Evolutionary conservation across 306 rosid species (phyloP).

Genomic region (Nissolia schottii): DNA sequence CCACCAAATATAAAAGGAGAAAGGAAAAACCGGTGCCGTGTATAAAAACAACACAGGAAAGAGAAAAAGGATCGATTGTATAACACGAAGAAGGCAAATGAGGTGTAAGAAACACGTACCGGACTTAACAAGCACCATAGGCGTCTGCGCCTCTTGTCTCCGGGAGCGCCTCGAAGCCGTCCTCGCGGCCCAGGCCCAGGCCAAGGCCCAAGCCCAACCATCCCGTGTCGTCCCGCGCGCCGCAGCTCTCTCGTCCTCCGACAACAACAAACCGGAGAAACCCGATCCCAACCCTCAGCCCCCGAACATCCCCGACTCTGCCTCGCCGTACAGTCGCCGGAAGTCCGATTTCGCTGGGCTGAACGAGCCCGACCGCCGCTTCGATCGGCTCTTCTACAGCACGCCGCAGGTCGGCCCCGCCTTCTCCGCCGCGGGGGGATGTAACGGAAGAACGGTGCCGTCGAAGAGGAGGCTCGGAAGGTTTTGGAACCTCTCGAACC

Average conservation of each 20-base stretch:
- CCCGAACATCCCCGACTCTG: conserved; percentile 61
- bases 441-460: conserved; percentile 1
- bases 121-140: conserved; percentile 65
- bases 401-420: conserved; percentile 62
- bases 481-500: conserved; percentile 42
- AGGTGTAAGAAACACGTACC: conserved; percentile 73
- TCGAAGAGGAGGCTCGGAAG: conserved; percentile 36
- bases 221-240: conserved; percentile 28
- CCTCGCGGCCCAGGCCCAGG: conserved; percentile 53
- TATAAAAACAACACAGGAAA: background rate
- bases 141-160: conserved; percentile 89
- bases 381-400: conserved; percentile 40
- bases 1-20: background rate
- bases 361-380: conserved; percentile 22
- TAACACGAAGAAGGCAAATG: conserved; percentile 27
- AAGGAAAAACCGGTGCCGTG: conserved; percentile 8
- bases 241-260: background rate
- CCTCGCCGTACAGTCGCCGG: conserved; percentile 62
- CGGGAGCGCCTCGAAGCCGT: conserved; percentile 61
- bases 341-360: conserved; percentile 29
- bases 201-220: conserved; percentile 26
- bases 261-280: conserved; percentile 19
- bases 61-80: background rate
- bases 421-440: background rate
- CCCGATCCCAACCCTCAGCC: conserved; percentile 42